Evolutionary conservation across 164 flowering plant genomes (phyloP).

Genomic region (Saururus chinensis): DNA sequence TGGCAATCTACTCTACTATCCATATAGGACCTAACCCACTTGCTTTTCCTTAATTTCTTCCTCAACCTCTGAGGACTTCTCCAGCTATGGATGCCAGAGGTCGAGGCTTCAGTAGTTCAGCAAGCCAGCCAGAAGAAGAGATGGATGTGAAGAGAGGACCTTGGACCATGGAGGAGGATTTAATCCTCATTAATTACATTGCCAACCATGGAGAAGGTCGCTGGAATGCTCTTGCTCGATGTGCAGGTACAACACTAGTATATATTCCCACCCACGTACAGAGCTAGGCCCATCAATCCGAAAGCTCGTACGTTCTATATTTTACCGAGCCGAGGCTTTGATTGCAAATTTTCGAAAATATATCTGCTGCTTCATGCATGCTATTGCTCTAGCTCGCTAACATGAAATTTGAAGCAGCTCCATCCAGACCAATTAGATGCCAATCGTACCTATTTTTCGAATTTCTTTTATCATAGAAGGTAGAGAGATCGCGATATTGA

Average conservation of each 20-base stretch:
- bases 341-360: neutral
- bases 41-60: neutral
- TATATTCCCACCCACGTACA: neutral
- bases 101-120: constrained; percentile 2
- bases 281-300: neutral
- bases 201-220: constrained; percentile 60
- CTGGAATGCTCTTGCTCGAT: constrained; percentile 62
- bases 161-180: constrained; percentile 78
- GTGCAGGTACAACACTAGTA: constrained; percentile 31
- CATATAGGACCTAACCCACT: too few relatives aligned
- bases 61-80: neutral
- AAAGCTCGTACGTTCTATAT: neutral
- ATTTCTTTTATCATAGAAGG: too few relatives aligned
- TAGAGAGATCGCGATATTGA: too few relatives aligned
- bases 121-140: constrained; percentile 19
- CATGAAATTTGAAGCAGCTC: too few relatives aligned
- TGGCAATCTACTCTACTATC: too few relatives aligned
- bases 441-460: too few relatives aligned
- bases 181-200: constrained; percentile 45
- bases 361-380: neutral
- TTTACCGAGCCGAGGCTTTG: too few relatives aligned
- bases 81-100: constrained; percentile 4
- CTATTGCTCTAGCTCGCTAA: too few relatives aligned
- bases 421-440: too few relatives aligned
- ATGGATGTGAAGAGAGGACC: constrained; percentile 61